Evolutionary conservation across 352 stramenopile genomes (phyloP).

Genomic region (Phytophthora colocasiae): DNA sequence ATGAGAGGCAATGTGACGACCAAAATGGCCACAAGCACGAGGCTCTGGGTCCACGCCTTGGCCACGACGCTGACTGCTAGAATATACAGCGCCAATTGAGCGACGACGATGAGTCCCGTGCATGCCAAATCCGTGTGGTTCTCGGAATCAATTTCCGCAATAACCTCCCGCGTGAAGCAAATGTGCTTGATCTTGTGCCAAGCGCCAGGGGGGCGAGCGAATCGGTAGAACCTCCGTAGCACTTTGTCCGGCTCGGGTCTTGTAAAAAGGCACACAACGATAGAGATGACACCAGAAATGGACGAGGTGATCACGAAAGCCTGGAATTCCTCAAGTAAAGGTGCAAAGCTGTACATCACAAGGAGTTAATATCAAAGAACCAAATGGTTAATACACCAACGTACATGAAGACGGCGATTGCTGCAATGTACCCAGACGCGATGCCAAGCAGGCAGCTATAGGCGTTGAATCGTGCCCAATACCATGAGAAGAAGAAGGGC

Average conservation of each 20-base stretch:
- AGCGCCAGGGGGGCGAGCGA: constrained; percentile 62
- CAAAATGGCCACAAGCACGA: constrained; percentile 52
- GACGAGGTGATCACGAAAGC: constrained; percentile 71
- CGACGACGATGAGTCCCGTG: constrained; percentile 67
- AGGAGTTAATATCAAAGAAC: background rate
- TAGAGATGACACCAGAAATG: constrained; percentile 52
- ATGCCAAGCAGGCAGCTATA: constrained; percentile 65
- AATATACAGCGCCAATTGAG: constrained; percentile 71
- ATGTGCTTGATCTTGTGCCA: constrained; percentile 67
- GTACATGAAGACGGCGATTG: constrained; percentile 74
- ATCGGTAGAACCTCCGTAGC: constrained; percentile 71
- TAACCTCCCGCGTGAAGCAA: constrained; percentile 63
- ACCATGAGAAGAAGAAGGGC: constrained; percentile 86
- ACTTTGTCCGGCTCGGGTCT: constrained; percentile 55
- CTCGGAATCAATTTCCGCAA: constrained; percentile 63
- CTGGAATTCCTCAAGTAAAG: constrained; percentile 58
- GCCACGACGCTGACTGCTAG: constrained; percentile 71
- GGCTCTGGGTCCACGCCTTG: constrained; percentile 65
- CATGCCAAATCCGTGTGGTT: constrained; percentile 70
- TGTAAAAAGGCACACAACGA: constrained; percentile 53
- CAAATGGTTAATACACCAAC: constrained; percentile 15
- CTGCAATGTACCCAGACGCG: constrained; percentile 57
- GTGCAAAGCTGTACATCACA: constrained; percentile 46
- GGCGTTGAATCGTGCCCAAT: constrained; percentile 82
- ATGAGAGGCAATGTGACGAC: constrained; percentile 56